Conservation (phyloP, 2,329 filamentous ascomycete species). For the Berkeleyomyces rouxiae region DNA sequence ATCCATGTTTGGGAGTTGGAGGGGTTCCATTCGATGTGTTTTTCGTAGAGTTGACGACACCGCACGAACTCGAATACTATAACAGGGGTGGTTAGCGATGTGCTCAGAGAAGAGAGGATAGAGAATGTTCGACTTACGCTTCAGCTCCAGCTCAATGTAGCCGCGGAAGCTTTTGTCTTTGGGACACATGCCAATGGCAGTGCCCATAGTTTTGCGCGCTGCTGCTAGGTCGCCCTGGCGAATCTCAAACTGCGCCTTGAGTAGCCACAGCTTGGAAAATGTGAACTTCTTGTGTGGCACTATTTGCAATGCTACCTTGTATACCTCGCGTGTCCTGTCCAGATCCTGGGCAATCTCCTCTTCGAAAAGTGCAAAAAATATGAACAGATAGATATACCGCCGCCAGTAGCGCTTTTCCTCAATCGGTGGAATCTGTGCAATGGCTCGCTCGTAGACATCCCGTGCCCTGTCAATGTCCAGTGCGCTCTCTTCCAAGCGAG, state of each 20-base stretch:
- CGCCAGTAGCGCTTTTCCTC: slow-evolving; percentile 96
- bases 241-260: slow-evolving; percentile 86
- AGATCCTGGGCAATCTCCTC: slow-evolving; percentile 70
- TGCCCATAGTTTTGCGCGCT: slow-evolving; percentile 77
- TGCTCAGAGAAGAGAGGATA: not conserved
- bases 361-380: slow-evolving; percentile 94
- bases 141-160: slow-evolving; percentile 84
- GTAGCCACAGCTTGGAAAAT: slow-evolving; percentile 89
- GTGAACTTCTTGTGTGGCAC: slow-evolving; percentile 96
- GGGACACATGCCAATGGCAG: slow-evolving; percentile 82
- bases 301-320: slow-evolving; percentile 69
- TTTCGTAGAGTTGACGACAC: slow-evolving; percentile 82
- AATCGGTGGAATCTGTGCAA: slow-evolving; percentile 85
- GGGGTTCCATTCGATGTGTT: slow-evolving; percentile 83
- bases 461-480: slow-evolving; percentile 70
- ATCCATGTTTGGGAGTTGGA: slow-evolving; percentile 92
- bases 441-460: slow-evolving; percentile 88
- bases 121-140: slow-evolving; percentile 24
- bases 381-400: slow-evolving; percentile 92
- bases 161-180: slow-evolving; percentile 92
- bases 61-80: slow-evolving; percentile 77
- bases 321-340: slow-evolving; percentile 72
- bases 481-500: slow-evolving; percentile 71
- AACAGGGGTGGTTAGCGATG: not conserved
- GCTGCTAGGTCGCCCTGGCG: slow-evolving; percentile 65